Base-by-base conservation (phyloP, 225 moss, liverwort and hornwort species). In the Sphagnum contortum region DNA sequence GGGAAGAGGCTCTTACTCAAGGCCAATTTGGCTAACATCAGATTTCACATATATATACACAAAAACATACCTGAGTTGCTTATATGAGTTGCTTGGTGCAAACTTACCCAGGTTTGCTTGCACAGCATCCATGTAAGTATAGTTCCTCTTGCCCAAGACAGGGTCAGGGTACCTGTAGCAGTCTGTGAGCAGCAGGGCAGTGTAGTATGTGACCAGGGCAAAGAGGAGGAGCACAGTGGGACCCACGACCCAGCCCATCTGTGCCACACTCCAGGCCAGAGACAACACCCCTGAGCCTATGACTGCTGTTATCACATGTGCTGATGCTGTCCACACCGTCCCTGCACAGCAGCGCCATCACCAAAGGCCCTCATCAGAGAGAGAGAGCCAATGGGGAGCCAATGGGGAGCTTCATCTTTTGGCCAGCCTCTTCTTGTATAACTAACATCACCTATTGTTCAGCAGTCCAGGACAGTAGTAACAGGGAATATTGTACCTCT, bases 241-340 rank as follows among this genome's bases (percentile, higher is more conserved):
- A 44, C 91, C 91, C 60, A 79, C 82, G 7, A 89, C 44, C 91
- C 91, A 91, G 10, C 91, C 91, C 69, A 87, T 81, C 66, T 87
- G 84, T 4, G 83, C 82, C 3, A 91, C 70, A 68, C 82, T 84
- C 91, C 88, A 91, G 6, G 87, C 74, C 48, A 91, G 72, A 49
- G 87, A 75, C 63, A 91, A 67, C 64, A 91, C 91, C 44, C 91
- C 91, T 4, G 91, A 84, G n/a, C 91, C 91, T 12, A 91, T 76
- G 49, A 82, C 73, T 48, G 80, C 89, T 13, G 91, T 91, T 12
- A 91, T 72, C 49, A 88, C 75, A 51, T 89, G 91, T 50, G 79
- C 76, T 50, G 88, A 72, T 46, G 87, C 88, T 48, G 91, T 89
- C 82, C 76, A 82, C 45, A 76, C 71, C 9, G 76, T 89, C 68